Conservation (phyloP, 805 yeast genomes). For the Maudiozyma serrabonitensis region DNA sequence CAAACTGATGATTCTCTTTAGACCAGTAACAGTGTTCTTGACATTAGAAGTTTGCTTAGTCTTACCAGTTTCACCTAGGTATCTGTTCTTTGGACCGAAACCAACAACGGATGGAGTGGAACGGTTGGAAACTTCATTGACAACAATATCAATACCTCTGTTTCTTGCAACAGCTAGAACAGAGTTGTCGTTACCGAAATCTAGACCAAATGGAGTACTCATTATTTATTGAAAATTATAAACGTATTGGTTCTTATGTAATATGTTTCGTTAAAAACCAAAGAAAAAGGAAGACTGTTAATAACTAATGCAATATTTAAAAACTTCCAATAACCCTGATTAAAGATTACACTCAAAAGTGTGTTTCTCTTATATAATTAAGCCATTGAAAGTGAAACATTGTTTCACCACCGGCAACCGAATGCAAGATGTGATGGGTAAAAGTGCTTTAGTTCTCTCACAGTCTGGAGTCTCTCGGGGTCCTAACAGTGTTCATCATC, state of each 20-base stretch:
- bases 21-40: conserved; percentile 90
- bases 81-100: conserved; percentile 81
- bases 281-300: not conserved
- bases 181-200: conserved; percentile 90
- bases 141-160: conserved; percentile 97
- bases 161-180: conserved; percentile 95
- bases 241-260: not conserved
- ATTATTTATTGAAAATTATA: conserved; percentile 31
- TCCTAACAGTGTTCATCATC: not conserved
- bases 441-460: not conserved
- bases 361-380: too few relatives aligned
- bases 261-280: not conserved
- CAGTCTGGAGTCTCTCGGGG: not conserved
- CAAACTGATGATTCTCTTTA: conserved; percentile 88
- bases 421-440: not conserved
- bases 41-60: conserved; percentile 93
- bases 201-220: conserved; percentile 96
- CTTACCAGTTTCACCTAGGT: conserved; percentile 91
- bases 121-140: conserved; percentile 97
- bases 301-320: too few relatives aligned
- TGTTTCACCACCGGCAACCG: not conserved
- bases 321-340: too few relatives aligned
- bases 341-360: too few relatives aligned
- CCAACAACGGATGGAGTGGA: conserved; percentile 89
- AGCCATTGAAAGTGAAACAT: not conserved